These are phyloP conservation scores for Lentinula lateritia DNA, from an alignment of 768 basidiomycete genomes.

Conservation along the genomic window DNA sequence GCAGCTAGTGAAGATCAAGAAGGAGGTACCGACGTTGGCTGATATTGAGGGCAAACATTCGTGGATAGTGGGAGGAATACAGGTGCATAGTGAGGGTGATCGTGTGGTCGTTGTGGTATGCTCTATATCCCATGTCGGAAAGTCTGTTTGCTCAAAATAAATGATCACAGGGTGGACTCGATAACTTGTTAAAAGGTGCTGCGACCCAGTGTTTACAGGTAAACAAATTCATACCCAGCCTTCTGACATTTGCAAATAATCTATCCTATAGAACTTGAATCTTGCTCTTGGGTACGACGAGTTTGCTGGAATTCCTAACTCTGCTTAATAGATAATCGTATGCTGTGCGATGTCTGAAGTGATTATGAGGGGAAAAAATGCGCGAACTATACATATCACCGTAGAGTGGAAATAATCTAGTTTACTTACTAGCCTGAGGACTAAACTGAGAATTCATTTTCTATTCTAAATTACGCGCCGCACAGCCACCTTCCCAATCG, in stretches of 20 bases:
- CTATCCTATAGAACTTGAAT: slow-evolving; percentile 61
- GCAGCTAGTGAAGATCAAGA: slow-evolving; percentile 61
- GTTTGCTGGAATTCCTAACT: slow-evolving; percentile 51
- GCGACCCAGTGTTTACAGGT: slow-evolving; percentile 99
- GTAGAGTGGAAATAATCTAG: background rate
- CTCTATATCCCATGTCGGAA: slow-evolving; percentile 12
- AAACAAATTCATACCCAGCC: slow-evolving; percentile 17
- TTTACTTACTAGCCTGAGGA: background rate
- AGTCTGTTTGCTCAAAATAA: background rate
- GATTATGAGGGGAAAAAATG: background rate
- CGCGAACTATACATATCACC: background rate
- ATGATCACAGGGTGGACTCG: slow-evolving; percentile 73
- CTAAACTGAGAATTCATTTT: background rate
- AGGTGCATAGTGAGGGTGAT: slow-evolving; percentile 84
- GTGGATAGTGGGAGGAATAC: slow-evolving; percentile 89
- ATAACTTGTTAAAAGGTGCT: slow-evolving; percentile 96
- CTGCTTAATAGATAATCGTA: background rate
- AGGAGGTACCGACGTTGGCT: slow-evolving; percentile 64
- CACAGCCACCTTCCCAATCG: background rate
- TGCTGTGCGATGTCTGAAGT: background rate
- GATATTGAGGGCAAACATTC: slow-evolving; percentile 84
- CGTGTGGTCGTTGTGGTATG: slow-evolving; percentile 90
- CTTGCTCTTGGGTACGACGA: slow-evolving; percentile 77
- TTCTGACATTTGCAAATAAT: background rate
- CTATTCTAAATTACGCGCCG: background rate